phyloP scores from a whole-genome alignment of 139 green algal species.

The Auxenochlorella pyrenoidosa region DNA sequence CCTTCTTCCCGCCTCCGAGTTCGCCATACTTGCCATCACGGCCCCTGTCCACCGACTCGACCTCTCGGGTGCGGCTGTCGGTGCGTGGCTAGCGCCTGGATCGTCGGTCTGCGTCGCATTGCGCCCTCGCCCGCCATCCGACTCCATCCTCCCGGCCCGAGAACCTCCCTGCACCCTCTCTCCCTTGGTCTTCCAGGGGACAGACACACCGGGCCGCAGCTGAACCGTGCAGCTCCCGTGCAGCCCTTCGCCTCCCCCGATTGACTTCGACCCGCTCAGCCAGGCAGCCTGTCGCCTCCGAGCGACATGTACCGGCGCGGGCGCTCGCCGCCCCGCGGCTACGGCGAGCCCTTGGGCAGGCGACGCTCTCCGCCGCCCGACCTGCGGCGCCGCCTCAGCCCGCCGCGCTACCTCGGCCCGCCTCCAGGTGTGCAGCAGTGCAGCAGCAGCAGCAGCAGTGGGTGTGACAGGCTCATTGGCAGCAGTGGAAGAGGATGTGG shows the following conservation, averaged over 20 bases:
- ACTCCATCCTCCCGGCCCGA: too few relatives aligned
- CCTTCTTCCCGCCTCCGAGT: too few relatives aligned
- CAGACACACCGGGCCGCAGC: neutral
- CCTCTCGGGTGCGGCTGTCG: too few relatives aligned
- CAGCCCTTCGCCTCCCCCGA: neutral
- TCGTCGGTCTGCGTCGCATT: too few relatives aligned
- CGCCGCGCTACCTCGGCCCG: constrained; percentile 19
- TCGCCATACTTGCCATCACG: too few relatives aligned
- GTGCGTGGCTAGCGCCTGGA: too few relatives aligned
- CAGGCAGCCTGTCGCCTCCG: neutral
- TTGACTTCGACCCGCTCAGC: neutral
- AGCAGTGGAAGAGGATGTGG: neutral
- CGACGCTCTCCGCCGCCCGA: neutral
- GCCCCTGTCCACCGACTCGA: too few relatives aligned
- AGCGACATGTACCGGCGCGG: constrained; percentile 21
- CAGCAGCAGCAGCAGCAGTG: too few relatives aligned
- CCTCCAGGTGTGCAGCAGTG: constrained; percentile 30
- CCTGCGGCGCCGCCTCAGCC: neutral
- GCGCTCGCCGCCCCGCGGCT: constrained; percentile 26
- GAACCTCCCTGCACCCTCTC: neutral
- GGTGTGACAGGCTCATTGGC: too few relatives aligned
- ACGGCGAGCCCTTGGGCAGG: neutral
- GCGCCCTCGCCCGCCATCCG: neutral
- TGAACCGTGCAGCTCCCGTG: neutral
- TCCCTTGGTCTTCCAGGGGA: neutral